Conservation (phyloP, 345 rosid genomes). For the Eucalyptus pumila region DNA sequence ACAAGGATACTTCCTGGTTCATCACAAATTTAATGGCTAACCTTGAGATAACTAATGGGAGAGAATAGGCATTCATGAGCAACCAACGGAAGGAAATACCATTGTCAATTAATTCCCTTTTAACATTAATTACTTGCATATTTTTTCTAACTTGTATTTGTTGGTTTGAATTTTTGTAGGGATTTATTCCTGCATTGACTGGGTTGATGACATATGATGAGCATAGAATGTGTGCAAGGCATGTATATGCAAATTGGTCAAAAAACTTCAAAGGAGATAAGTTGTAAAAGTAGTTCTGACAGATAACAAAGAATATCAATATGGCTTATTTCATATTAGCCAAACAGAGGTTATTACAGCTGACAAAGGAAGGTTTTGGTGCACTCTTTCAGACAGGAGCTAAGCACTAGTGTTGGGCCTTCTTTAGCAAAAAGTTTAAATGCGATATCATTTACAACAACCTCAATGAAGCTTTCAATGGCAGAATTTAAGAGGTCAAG, state of each 20-base stretch:
- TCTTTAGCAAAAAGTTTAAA: no score
- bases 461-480: no score
- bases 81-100: no score
- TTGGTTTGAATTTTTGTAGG: no score
- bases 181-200: rapidly evolving
- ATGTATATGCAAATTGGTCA: rapidly evolving
- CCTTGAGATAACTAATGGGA: rapidly evolving
- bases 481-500: rapidly evolving
- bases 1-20: no score
- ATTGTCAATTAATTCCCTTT: no score
- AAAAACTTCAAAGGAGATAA: no score
- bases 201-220: rapidly evolving
- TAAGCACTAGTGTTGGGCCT: rapidly evolving
- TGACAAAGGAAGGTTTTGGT: rapidly evolving
- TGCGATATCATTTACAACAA: no score
- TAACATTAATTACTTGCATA: no score
- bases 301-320: rapidly evolving
- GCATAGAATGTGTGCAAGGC: rapidly evolving
- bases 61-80: no score
- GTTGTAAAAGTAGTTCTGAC: rapidly evolving
- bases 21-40: rapidly evolving
- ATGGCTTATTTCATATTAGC: no score
- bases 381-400: rapidly evolving
- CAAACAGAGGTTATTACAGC: rapidly evolving
- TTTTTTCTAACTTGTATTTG: no score